Conservation (phyloP, 139 green algal species). For the Spirogloea muscicola region DNA sequence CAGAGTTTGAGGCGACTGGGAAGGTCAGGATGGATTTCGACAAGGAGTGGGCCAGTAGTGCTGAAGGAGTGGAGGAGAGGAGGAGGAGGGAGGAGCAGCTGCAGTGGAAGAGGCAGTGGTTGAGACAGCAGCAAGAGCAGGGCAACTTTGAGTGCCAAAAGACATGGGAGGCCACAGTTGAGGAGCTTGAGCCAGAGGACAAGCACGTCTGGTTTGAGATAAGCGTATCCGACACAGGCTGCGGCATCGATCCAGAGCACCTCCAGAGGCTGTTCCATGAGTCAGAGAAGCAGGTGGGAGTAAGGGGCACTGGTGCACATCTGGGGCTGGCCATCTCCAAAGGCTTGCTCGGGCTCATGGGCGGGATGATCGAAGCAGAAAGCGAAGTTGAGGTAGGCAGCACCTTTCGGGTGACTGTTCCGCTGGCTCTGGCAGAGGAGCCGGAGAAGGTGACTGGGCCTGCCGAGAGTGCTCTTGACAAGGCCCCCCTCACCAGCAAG, state of each 20-base stretch:
- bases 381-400: conserved; percentile 11
- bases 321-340: conserved; percentile 49
- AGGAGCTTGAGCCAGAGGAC: neutral
- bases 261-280: conserved; percentile 2
- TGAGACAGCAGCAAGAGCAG: conserved; percentile 7
- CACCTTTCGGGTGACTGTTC: conserved; percentile 8
- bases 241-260: conserved; percentile 15
- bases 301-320: conserved; percentile 45
- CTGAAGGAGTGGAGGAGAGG: neutral
- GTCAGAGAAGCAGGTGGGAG: neutral
- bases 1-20: too few relatives aligned
- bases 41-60: neutral
- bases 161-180: neutral
- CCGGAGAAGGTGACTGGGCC: conserved; percentile 20
- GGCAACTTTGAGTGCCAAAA: conserved; percentile 1
- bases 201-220: conserved; percentile 29
- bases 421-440: neutral
- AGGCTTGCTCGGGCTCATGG: conserved; percentile 57
- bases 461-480: too few relatives aligned
- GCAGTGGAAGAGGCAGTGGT: neutral
- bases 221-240: conserved; percentile 21
- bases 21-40: neutral
- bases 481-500: too few relatives aligned
- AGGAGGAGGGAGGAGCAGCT: neutral
- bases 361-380: conserved; percentile 41